Evolutionary conservation across 2,329 filamentous ascomycete species (phyloP).

Genomic region (Colletotrichum trifolii): DNA sequence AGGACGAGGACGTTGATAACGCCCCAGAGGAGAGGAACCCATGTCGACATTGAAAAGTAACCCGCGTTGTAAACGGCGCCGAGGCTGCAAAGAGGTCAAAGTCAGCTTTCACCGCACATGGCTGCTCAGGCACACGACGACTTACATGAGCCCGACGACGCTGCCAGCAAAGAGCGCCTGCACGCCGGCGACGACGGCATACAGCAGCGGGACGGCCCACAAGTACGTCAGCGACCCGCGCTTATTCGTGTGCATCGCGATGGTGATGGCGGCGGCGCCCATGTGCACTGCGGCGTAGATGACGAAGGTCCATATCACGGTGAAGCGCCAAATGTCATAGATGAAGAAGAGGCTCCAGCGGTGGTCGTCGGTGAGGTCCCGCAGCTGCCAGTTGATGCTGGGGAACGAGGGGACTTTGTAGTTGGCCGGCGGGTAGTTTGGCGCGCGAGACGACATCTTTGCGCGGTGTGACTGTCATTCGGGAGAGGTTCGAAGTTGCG

Average conservation of each 20-base stretch:
- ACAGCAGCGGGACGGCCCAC: conserved; percentile 79
- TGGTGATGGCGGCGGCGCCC: conserved; percentile 76
- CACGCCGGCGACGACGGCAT: conserved; percentile 75
- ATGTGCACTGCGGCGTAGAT: conserved; percentile 82
- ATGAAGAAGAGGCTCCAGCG: conserved; percentile 76
- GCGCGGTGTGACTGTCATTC: conserved; percentile 7
- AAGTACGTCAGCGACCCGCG: conserved; percentile 69
- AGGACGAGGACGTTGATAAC: conserved; percentile 85
- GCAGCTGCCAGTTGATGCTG: conserved; percentile 80
- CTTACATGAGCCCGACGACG: conserved; percentile 83
- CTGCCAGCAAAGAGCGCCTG: conserved; percentile 85
- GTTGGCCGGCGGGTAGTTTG: conserved; percentile 51
- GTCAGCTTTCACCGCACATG: not conserved
- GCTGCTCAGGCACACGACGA: conserved; percentile 24
- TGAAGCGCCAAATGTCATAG: conserved; percentile 87
- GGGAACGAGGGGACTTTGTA: conserved; percentile 82
- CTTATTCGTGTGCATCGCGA: conserved; percentile 75
- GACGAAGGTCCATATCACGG: conserved; percentile 85
- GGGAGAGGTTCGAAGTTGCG: conserved; percentile 25
- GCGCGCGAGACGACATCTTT: conserved; percentile 29
- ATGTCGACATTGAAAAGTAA: conserved; percentile 91
- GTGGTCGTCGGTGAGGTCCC: conserved; percentile 53
- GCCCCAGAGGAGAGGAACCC: conserved; percentile 92
- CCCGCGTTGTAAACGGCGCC: conserved; percentile 85
- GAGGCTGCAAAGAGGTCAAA: conserved; percentile 61